phyloP scores from a whole-genome alignment of 345 rosid genomes.

The Sonneratia alba region DNA sequence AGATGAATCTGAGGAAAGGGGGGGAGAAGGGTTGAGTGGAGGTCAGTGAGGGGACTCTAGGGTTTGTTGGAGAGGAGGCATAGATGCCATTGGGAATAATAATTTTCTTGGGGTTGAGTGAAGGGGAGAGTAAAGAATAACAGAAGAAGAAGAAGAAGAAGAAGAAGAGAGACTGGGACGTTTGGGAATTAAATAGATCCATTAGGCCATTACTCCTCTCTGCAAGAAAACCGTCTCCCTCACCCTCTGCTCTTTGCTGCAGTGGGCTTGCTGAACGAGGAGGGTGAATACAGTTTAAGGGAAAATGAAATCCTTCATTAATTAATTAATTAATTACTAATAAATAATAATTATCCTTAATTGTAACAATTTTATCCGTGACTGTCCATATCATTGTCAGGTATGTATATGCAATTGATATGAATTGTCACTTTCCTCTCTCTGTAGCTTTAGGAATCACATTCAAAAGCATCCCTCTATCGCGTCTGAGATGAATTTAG shows the following conservation, averaged over 20 bases:
- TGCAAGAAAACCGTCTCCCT: constrained; percentile 17
- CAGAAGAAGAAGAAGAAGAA: constrained; percentile 8
- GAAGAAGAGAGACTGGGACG: constrained; percentile 21
- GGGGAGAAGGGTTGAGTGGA: background rate
- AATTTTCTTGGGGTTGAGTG: constrained; percentile 16
- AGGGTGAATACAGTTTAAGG: too few species aligned
- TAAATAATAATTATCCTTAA: too few species aligned
- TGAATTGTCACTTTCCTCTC: too few species aligned
- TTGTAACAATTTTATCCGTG: too few species aligned
- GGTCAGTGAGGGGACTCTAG: constrained; percentile 1
- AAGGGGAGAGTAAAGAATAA: constrained; percentile 6
- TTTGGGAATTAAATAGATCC: constrained; percentile 30
- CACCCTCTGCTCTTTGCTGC: constrained; percentile 16
- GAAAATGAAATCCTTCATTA: background rate
- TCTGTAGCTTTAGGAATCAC: too few species aligned
- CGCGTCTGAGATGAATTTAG: too few species aligned
- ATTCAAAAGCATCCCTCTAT: too few species aligned
- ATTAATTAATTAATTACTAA: too few species aligned
- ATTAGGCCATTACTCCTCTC: constrained; percentile 27
- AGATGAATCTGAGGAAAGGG: background rate
- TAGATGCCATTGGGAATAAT: constrained; percentile 11
- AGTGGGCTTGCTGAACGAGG: constrained; percentile 20
- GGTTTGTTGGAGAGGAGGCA: constrained; percentile 14
- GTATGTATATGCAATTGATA: too few species aligned
- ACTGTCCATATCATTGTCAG: too few species aligned